Evolutionary conservation across 192 early-diverging fungal species (phyloP).

Genomic region (Chytriomyces sp.): DNA sequence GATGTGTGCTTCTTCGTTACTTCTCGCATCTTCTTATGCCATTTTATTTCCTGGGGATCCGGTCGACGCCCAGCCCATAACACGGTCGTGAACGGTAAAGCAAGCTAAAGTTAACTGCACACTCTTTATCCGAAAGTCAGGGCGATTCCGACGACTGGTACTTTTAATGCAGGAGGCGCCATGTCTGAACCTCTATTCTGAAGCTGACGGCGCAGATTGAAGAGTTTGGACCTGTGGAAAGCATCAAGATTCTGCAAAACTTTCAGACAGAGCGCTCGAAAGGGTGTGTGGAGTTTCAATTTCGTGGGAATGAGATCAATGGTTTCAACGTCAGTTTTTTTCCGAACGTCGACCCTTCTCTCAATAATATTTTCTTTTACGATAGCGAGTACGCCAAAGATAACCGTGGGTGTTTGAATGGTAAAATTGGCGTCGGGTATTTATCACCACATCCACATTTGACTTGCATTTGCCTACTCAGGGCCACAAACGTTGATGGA

Average conservation of each 20-base stretch:
- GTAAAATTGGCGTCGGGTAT: too few relatives aligned
- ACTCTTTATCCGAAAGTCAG: constrained; percentile 58
- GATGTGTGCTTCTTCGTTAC: neutral
- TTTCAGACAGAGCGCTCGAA: constrained; percentile 41
- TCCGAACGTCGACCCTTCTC: too few relatives aligned
- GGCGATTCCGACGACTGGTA: too few relatives aligned
- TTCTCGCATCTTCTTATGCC: neutral
- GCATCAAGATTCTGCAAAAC: constrained; percentile 57
- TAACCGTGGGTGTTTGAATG: constrained; percentile 66
- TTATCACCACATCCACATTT: too few relatives aligned
- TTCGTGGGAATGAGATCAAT: constrained; percentile 70
- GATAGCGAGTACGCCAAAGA: constrained; percentile 43
- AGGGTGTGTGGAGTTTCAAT: constrained; percentile 71
- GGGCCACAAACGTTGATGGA: constrained; percentile 48
- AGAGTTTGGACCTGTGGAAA: constrained; percentile 65
- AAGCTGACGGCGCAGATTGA: too few relatives aligned
- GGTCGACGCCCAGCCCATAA: constrained; percentile 67
- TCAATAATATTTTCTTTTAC: too few relatives aligned
- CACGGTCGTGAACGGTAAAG: constrained; percentile 69
- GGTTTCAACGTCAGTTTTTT: constrained; percentile 53
- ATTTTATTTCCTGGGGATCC: too few relatives aligned
- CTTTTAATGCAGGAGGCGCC: neutral
- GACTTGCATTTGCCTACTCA: constrained; percentile 24
- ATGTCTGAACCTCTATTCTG: too few relatives aligned
- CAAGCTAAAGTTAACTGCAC: constrained; percentile 77